Conservation (phyloP, 2,329 filamentous ascomycete genomes). For the Harringtonia lauricola region DNA sequence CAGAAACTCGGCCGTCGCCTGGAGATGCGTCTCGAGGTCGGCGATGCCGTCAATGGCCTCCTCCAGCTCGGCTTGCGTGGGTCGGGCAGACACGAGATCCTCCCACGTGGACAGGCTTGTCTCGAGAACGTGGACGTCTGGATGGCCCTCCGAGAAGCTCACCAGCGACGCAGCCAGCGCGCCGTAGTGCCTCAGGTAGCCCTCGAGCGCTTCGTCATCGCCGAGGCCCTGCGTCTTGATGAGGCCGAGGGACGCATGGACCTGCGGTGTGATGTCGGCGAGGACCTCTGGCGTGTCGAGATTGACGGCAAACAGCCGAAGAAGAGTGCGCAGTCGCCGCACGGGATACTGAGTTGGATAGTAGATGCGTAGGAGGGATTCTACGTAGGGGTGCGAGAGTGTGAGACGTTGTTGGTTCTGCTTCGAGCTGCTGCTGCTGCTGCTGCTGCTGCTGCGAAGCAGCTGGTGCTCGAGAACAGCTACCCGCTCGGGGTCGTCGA, state of each 20-base stretch:
- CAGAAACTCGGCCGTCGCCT: slow-evolving; percentile 38
- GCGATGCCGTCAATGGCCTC: slow-evolving; percentile 37
- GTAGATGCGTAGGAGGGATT: slow-evolving; percentile 37
- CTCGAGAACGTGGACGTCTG: slow-evolving; percentile 20
- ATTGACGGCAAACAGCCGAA: slow-evolving; percentile 35
- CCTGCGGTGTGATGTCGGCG: slow-evolving; percentile 26
- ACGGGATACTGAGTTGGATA: slow-evolving; percentile 38
- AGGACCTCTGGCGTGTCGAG: slow-evolving; percentile 32
- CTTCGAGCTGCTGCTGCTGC: slow-evolving; percentile 10
- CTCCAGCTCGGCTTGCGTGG: slow-evolving; percentile 28
- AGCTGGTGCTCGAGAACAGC: slow-evolving; percentile 52
- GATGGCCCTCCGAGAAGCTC: slow-evolving; percentile 28
- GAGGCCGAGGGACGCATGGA: slow-evolving; percentile 25
- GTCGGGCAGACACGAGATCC: slow-evolving; percentile 25
- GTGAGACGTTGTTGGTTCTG: slow-evolving; percentile 26
- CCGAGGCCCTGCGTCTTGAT: slow-evolving; percentile 25
- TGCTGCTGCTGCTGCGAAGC: slow-evolving; percentile 28
- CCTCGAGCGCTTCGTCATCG: slow-evolving; percentile 32
- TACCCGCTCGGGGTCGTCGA: slow-evolving; percentile 39
- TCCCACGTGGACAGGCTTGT: slow-evolving; percentile 33
- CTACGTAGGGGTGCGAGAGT: slow-evolving; percentile 33
- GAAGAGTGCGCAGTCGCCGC: slow-evolving; percentile 38
- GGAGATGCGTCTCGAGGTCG: slow-evolving; percentile 36
- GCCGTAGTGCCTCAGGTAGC: slow-evolving; percentile 37
- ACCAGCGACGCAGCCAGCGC: slow-evolving; percentile 32